phyloP scores from a whole-genome alignment of 1,284 basidiomycete species.

The Abortiporus biennis region DNA sequence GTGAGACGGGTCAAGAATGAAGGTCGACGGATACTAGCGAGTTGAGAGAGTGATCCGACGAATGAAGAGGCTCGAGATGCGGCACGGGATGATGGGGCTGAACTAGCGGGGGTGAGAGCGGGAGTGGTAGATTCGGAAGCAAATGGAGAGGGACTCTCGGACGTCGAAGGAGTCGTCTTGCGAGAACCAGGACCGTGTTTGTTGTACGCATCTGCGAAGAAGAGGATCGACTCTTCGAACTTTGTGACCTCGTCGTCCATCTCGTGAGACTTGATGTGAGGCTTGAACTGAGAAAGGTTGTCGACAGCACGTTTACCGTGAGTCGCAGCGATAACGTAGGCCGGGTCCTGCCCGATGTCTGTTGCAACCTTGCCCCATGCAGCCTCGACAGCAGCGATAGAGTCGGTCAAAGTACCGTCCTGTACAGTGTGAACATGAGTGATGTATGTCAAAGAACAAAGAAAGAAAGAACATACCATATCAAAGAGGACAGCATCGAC shows the following conservation, averaged over 20 bases:
- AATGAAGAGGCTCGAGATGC: slow-evolving; percentile 33
- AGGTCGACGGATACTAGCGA: slow-evolving; percentile 33
- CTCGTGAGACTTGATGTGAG: slow-evolving; percentile 43
- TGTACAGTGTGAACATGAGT: too few species aligned
- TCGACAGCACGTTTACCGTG: slow-evolving; percentile 69
- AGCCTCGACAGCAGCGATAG: slow-evolving; percentile 72
- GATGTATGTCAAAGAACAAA: too few species aligned
- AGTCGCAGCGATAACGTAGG: slow-evolving; percentile 62
- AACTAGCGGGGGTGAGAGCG: slow-evolving; percentile 26
- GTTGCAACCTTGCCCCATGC: slow-evolving; percentile 74
- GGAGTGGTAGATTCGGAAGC: slow-evolving; percentile 14
- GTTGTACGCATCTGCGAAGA: slow-evolving; percentile 64
- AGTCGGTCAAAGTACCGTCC: slow-evolving; percentile 73
- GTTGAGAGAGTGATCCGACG: slow-evolving; percentile 23
- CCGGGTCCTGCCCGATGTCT: slow-evolving; percentile 63
- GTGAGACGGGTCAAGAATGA: slow-evolving; percentile 45
- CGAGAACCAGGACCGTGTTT: slow-evolving; percentile 35
- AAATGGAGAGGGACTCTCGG: slow-evolving; percentile 20
- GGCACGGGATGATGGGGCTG: slow-evolving; percentile 35
- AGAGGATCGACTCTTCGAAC: slow-evolving; percentile 70
- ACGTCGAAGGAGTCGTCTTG: too few species aligned
- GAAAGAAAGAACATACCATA: slow-evolving; percentile 43
- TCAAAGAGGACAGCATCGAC: slow-evolving; percentile 68
- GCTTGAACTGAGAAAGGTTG: slow-evolving; percentile 36
- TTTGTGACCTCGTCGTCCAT: slow-evolving; percentile 63